These are phyloP conservation scores for Rhizophlyctis rosea DNA, from an alignment of 192 early-diverging fungal species.

Conservation along the genomic window DNA sequence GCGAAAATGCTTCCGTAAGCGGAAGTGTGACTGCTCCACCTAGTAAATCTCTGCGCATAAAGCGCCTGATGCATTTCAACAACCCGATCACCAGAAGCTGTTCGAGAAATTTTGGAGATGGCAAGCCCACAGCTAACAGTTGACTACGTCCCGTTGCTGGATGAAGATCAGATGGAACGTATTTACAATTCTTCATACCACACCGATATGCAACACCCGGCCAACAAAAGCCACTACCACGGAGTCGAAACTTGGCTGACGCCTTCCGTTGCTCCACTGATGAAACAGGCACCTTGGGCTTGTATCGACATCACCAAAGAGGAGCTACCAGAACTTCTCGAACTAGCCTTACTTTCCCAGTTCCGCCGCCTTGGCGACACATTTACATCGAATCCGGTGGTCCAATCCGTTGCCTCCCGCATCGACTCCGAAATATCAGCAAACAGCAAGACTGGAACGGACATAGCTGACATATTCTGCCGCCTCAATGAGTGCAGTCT, in stretches of 20 bases:
- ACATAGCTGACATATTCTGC: not conserved
- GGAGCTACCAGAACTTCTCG: not conserved
- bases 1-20: no score
- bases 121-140: not conserved
- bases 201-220: no score
- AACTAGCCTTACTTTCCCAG: not conserved
- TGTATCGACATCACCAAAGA: not conserved
- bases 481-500: constrained; percentile 1
- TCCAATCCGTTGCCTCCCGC: not conserved
- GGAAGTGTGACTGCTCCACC: no score
- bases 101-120: no score
- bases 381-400: not conserved
- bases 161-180: not conserved
- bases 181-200: not conserved
- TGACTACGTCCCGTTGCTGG: not conserved
- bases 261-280: not conserved
- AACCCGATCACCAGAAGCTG: no score
- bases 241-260: not conserved
- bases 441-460: not conserved
- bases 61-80: no score
- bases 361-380: not conserved
- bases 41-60: no score
- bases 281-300: not conserved
- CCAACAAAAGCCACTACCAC: not conserved
- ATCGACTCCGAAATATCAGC: not conserved